Percentiles rank a stretch among this genome's conserved stretches.
Conservation (phyloP, 1,284 basidiomycete genomes). For the Heterobasidion occidentale region DNA sequence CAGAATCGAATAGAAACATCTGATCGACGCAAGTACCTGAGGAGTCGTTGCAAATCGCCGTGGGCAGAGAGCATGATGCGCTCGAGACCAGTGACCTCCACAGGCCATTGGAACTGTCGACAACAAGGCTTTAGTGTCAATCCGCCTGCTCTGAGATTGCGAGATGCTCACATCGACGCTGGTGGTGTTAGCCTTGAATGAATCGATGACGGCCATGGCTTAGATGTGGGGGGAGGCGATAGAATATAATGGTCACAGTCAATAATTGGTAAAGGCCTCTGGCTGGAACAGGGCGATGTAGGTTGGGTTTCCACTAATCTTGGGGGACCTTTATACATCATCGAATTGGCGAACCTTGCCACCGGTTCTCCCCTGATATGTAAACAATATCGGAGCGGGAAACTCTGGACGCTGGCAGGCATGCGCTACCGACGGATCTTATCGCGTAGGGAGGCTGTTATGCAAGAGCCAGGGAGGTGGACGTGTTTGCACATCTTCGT, state of each 20-base stretch:
- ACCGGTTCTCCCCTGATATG: no score
- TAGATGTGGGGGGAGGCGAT: neutral
- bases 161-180: constrained; percentile 17
- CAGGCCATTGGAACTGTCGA: constrained; percentile 41
- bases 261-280: neutral
- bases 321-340: no score
- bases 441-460: constrained; percentile 1
- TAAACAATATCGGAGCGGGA: no score
- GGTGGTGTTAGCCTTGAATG: constrained; percentile 20
- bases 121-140: neutral
- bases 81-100: constrained; percentile 44
- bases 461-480: constrained; percentile 6
- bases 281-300: neutral
- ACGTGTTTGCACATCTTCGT: neutral
- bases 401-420: no score
- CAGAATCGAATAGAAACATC: neutral
- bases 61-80: constrained; percentile 57
- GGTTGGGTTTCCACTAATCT: no score
- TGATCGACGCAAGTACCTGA: constrained; percentile 37
- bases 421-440: neutral
- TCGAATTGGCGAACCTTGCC: no score
- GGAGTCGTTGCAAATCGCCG: constrained; percentile 56
- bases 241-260: neutral
- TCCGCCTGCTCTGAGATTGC: no score
- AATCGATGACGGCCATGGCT: constrained; percentile 15